Percentiles rank a stretch among this genome's conserved stretches.
Conservation (phyloP, 306 rosid genomes). For the Lathyrus oleraceus region DNA sequence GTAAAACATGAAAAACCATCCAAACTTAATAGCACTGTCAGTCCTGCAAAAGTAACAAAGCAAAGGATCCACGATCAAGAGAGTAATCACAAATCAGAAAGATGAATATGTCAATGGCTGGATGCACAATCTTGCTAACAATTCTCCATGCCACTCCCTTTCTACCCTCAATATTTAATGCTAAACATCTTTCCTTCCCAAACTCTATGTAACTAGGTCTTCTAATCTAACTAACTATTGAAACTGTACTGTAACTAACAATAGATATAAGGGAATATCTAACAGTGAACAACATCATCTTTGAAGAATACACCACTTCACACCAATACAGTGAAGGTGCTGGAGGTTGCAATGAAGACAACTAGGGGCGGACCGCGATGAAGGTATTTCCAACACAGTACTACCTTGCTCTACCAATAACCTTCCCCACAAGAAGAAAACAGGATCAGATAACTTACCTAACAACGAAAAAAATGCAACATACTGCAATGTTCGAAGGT, state of each 20-base stretch:
- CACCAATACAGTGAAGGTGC: too few species aligned
- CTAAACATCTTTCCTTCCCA: not conserved
- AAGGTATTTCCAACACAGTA: not conserved
- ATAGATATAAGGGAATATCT: not conserved
- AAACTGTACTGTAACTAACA: not conserved
- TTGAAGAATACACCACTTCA: not conserved
- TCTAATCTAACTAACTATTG: not conserved
- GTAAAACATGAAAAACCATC: conserved; percentile 90
- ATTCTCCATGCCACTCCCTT: not conserved
- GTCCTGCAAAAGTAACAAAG: conserved; percentile 58
- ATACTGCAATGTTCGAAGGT: conserved; percentile 84
- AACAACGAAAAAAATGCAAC: conserved; percentile 84
- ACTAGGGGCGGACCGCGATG: too few species aligned
- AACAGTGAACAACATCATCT: not conserved
- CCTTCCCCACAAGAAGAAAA: not conserved
- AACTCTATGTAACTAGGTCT: not conserved
- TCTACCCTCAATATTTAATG: not conserved
- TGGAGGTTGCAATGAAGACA: too few species aligned
- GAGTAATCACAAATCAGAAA: conserved; percentile 19
- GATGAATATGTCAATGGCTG: not conserved
- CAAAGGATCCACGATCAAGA: conserved; percentile 28
- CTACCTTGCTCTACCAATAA: conserved; percentile 13
- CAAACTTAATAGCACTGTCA: conserved; percentile 77
- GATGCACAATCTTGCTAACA: not conserved
- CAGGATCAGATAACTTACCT: conserved; percentile 52